phyloP scores from a whole-genome alignment of 441 rosid species.

The Corymbia calophylla region DNA sequence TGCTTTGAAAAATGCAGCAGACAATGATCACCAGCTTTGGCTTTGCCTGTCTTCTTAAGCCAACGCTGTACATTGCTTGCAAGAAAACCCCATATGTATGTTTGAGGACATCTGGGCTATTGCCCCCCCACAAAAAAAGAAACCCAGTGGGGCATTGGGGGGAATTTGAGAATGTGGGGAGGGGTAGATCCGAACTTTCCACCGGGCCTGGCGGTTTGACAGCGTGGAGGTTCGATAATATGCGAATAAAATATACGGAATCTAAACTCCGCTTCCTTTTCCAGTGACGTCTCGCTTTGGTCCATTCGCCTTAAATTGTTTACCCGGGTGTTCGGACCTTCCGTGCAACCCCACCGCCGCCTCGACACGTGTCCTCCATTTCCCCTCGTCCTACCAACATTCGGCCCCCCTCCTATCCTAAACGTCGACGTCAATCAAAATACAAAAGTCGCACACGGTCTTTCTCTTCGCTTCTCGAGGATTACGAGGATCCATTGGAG shows the following conservation, averaged over 20 bases:
- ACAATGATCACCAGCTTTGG: neutral
- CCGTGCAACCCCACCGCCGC: neutral
- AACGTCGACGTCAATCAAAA: too few species aligned
- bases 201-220: neutral
- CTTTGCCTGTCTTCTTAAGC: neutral
- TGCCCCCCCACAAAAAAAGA: neutral
- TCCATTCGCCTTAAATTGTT: neutral
- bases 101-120: neutral
- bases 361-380: neutral
- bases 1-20: neutral
- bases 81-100: neutral
- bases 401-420: too few species aligned
- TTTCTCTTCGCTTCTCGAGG: neutral
- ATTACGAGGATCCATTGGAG: too few species aligned
- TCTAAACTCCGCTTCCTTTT: neutral
- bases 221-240: neutral
- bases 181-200: neutral
- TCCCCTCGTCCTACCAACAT: neutral
- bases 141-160: neutral
- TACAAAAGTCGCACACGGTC: neutral
- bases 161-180: neutral
- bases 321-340: neutral
- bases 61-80: neutral
- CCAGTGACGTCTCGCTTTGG: neutral
- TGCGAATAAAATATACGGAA: neutral